phyloP scores from a whole-genome alignment of 495 filamentous ascomycete species.

The Extremus antarcticus region DNA sequence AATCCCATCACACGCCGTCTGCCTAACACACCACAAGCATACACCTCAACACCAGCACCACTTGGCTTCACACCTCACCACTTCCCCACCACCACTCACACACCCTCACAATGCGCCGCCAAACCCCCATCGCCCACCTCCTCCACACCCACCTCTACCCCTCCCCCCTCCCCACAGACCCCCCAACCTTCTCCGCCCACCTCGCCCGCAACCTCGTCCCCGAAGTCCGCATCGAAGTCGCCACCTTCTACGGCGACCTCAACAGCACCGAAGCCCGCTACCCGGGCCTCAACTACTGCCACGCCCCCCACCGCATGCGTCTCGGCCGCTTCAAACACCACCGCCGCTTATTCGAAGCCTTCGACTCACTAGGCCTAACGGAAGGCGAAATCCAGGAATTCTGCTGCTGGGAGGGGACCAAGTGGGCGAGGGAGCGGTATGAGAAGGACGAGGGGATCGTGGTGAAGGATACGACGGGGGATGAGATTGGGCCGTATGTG shows the following conservation, averaged over 20 bases:
- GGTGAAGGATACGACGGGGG: constrained; percentile 70
- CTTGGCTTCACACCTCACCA: not conserved
- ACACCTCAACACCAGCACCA: not conserved
- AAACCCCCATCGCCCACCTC: constrained; percentile 43
- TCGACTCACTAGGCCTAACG: constrained; percentile 69
- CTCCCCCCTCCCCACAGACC: constrained; percentile 44
- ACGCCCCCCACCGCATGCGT: constrained; percentile 69
- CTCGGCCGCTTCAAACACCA: constrained; percentile 75
- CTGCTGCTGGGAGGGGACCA: constrained; percentile 90
- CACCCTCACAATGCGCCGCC: constrained; percentile 42
- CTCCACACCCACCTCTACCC: constrained; percentile 50
- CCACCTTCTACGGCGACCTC: constrained; percentile 73
- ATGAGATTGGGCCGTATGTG: constrained; percentile 39
- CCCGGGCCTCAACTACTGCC: constrained; percentile 78
- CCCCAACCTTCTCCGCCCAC: constrained; percentile 46
- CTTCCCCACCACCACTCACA: not conserved
- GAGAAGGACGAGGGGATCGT: constrained; percentile 63
- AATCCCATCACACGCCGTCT: no score
- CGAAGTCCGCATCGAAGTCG: constrained; percentile 78
- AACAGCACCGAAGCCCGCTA: constrained; percentile 83
- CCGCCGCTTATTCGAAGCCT: constrained; percentile 66
- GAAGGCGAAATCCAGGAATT: constrained; percentile 61
- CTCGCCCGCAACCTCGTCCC: constrained; percentile 63
- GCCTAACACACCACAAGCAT: no score
- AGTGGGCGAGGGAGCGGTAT: constrained; percentile 75